Base-by-base conservation (phyloP, 2,329 filamentous ascomycete genomes). In the Colletotrichum sp. region DNA sequence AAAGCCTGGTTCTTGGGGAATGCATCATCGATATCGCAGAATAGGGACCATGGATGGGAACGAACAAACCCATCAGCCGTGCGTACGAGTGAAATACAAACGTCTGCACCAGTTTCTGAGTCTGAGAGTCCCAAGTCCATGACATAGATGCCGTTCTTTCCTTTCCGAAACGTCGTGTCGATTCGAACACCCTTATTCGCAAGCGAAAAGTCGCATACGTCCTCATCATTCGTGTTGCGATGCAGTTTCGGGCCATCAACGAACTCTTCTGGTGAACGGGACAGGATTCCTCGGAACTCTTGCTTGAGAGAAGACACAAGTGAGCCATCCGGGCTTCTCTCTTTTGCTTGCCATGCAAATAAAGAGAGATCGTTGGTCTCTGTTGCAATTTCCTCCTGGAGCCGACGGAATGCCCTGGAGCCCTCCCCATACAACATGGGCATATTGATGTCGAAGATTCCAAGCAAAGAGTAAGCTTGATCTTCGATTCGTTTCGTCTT, bases 391-490 rank as follows among this genome's bases (percentile, higher is more conserved):
- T 63, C 34, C 12, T 69, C 32, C 15, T 79, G 77, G 13, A 79
- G 15, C 61, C 80, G 73, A 34, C 76, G 69, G 27, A 81, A 82
- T 2, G 79, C 77, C 19, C 71, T 78, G 34, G 13, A 6, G n/a
- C 80, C 79, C 69, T 82, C 80, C 8, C 81, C 78, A 29, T 82
- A 83, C 3, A 79, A 64, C 25, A 79, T 69, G 6, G 79, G 71
- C 79, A 83, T 82, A n/a, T 77, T 80, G 15, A 82, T 77, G 27
- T 73, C 69, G 32, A 82, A 81, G 7, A 83, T 66, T 12, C 81
- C 81, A 13, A 81, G 65, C 6, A 82, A 69, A 13, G 77, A 80
- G 55, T 81, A 81, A 0, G 81, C 80, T 8, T 73, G 63, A 69
- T 83, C 79, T 59, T 82, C 78, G 65, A 63, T 6, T 5, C 78